These are phyloP conservation scores for Verticillium klebahnii DNA, from an alignment of 2,329 filamentous ascomycete genomes.

Conservation along the genomic window DNA sequence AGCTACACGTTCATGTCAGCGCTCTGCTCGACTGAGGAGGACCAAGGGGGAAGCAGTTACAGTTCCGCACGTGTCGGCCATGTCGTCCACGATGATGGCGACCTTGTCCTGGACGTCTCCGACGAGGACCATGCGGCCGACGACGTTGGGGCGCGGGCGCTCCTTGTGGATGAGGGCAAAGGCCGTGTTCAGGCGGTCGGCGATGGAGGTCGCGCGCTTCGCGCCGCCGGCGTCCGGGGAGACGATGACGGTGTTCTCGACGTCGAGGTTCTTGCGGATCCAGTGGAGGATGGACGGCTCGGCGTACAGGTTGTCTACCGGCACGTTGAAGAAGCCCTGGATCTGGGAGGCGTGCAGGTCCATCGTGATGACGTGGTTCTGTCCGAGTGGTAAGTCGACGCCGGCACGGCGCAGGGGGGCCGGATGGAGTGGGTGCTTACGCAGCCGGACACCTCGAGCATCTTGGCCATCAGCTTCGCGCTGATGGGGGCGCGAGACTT, in stretches of 20 bases:
- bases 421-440: slow-evolving; percentile 19
- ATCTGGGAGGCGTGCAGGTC: slow-evolving; percentile 84
- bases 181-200: slow-evolving; percentile 74
- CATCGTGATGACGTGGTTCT: slow-evolving; percentile 67
- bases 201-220: slow-evolving; percentile 81
- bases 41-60: slow-evolving; percentile 82
- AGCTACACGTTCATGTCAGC: slow-evolving; percentile 20
- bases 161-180: slow-evolving; percentile 92
- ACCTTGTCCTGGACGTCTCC: slow-evolving; percentile 86
- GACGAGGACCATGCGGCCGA: slow-evolving; percentile 85
- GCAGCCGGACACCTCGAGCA: slow-evolving; percentile 83
- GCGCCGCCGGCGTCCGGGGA: slow-evolving; percentile 83
- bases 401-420: neutral
- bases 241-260: slow-evolving; percentile 78
- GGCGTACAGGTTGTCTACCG: slow-evolving; percentile 69
- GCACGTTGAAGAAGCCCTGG: slow-evolving; percentile 80
- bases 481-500: slow-evolving; percentile 78
- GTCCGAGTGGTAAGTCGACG: neutral
- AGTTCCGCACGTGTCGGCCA: slow-evolving; percentile 93
- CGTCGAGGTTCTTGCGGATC: slow-evolving; percentile 73
- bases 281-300: slow-evolving; percentile 81
- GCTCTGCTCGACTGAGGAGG: slow-evolving; percentile 65
- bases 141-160: slow-evolving; percentile 62
- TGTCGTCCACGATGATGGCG: slow-evolving; percentile 94
- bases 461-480: slow-evolving; percentile 85